Conservation (phyloP, 164 flowering plant species). For the Aristolochia californica region DNA sequence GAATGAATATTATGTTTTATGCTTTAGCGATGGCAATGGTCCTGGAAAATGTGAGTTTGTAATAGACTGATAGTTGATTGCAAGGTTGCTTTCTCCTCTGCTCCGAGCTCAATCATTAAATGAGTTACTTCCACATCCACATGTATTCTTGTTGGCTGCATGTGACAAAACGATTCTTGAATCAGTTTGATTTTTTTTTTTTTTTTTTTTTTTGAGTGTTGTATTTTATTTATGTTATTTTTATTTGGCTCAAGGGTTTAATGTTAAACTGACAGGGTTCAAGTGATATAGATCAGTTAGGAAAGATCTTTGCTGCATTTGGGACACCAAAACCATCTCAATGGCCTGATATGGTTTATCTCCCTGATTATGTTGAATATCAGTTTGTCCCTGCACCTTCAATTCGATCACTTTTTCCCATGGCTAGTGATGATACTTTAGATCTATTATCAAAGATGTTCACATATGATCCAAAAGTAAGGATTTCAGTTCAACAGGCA, state of each 20-base stretch:
- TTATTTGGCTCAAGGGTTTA: background rate
- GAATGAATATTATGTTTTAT: no score
- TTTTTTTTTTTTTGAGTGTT: no score
- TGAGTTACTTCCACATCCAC: no score
- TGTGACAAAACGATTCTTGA: background rate
- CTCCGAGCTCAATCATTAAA: no score
- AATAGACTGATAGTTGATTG: no score
- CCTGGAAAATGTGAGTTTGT: no score
- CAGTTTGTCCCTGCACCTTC: slow-evolving; percentile 70
- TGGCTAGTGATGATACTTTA: slow-evolving; percentile 84
- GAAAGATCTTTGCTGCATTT: slow-evolving; percentile 89
- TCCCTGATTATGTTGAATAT: slow-evolving; percentile 91
- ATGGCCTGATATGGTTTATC: slow-evolving; percentile 90
- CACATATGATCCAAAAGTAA: slow-evolving; percentile 70
- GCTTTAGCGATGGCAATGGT: no score
- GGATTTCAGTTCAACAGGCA: slow-evolving; percentile 83
- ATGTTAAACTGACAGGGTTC: slow-evolving; percentile 41
- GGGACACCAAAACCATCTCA: slow-evolving; percentile 89
- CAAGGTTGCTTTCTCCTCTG: no score
- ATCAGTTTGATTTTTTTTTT: no score
- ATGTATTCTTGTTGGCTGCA: background rate
- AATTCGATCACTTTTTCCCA: slow-evolving; percentile 65
- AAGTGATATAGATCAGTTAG: slow-evolving; percentile 93
- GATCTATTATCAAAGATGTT: slow-evolving; percentile 91
- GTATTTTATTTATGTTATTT: background rate